Conservation (phyloP, 495 filamentous ascomycete genomes). For the Sabuloglossum arenarium region DNA sequence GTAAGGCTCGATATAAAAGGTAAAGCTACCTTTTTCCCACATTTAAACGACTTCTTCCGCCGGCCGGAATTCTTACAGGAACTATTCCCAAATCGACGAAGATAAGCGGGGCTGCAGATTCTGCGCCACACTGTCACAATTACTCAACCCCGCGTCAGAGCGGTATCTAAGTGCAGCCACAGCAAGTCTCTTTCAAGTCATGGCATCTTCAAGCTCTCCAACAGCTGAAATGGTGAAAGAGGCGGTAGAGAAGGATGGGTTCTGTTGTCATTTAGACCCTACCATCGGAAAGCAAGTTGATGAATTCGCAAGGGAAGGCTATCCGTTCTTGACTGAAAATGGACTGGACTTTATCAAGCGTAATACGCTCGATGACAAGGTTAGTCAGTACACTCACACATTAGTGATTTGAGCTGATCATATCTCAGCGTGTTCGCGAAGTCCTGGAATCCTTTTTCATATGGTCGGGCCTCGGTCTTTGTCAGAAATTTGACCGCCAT, state of each 20-base stretch:
- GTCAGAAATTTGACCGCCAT: too few relatives aligned
- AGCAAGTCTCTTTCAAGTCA: not conserved
- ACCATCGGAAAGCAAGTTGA: not conserved
- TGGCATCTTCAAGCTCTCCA: not conserved
- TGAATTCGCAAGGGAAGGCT: not conserved
- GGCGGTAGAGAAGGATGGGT: not conserved
- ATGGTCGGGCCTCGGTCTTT: too few relatives aligned
- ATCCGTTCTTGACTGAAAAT: not conserved
- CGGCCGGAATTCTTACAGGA: too few relatives aligned
- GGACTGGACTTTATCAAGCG: not conserved
- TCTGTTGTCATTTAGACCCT: not conserved
- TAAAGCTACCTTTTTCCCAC: not conserved
- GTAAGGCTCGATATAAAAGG: not conserved
- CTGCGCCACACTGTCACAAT: not conserved
- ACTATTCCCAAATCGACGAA: not conserved
- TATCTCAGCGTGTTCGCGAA: too few relatives aligned
- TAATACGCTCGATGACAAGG: not conserved
- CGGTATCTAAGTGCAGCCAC: not conserved
- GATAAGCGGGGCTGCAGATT: not conserved
- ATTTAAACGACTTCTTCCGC: not conserved
- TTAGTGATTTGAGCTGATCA: too few relatives aligned
- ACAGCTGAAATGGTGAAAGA: not conserved
- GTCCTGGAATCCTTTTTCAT: too few relatives aligned
- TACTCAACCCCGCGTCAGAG: not conserved
- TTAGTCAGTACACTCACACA: not conserved